Base-by-base conservation (phyloP, 2,329 filamentous ascomycete species). In the Hypomyces rosellus region DNA sequence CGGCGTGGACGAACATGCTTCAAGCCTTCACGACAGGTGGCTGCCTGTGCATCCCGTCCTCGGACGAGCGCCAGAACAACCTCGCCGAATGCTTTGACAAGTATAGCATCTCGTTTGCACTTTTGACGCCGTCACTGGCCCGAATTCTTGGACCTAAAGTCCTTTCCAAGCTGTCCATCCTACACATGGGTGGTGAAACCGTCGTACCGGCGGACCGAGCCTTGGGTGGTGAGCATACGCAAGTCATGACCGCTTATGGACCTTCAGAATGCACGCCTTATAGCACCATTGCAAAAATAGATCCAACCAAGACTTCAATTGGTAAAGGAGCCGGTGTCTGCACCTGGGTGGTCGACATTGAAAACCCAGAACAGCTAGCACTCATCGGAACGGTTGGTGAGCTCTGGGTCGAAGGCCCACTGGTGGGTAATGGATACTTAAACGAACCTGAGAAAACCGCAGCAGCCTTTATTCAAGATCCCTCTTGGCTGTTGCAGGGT, bases 41-140 rank as follows among this genome's bases (percentile, higher is more conserved):
- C 2, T 59, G 57, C 15, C n/a, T 61, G 7, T 59, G 57, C 39
- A 33, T 59, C 3, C 59, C 59, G 5, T 50, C 45, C 11, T 56
- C 59, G 13, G 34, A 52, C 3, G 52, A 57, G 1, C 45, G 57
- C 4, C 36, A 38, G n/a, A 45, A 53, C n/a, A 42, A 52, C 6
- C 39, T 61, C 12, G 25, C 47, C 3, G 43, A 46, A 12, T 18
- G 16, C 4, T 55, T 58, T 1, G 16, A 30, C 2, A 13, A 41
- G 2, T 36, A 49, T 0, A 20, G 38, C 2, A 50, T 45, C 8
- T 54, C 50, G 20, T 42, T n/a, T 2, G 15, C 48, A 15, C 12
- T 38, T n/a, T 20, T 56, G 4, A 59, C 57, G 1, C 49, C 57
- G 9, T 38, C 36, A n/a, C 36, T 38, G 6, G 3, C 44, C 46